Base-by-base conservation (phyloP, 176 grass and related monocot species). In the Oryza glaberrima region DNA sequence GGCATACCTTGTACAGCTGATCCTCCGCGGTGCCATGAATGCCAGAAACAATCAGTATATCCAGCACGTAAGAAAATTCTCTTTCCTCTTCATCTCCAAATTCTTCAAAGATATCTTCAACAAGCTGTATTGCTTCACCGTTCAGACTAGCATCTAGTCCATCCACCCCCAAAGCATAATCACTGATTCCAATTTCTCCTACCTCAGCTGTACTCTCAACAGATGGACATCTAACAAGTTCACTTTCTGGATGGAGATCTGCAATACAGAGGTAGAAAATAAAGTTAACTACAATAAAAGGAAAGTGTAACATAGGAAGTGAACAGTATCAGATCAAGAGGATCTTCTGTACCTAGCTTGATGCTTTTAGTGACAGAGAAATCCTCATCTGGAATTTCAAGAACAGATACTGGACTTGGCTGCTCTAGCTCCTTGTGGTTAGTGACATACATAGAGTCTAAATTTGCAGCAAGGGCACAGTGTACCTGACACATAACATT, bases 71-170 rank as follows among this genome's bases (percentile, higher is more conserved):
- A 25, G 84, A 93, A 46, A 91, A 97, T 1, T 97, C 95, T 73
- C 92, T 94, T 82, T 98, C 95, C 83, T 94, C 95, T 84, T 98
- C 88, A 67, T 92, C 84, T 63, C 34, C 88, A 72, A 91, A 95
- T 81, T 93, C 90, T 54, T 73, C 86, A 69, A 68, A 51, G 67
- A 91, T 91, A 46, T 91, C 87, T 76, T 87, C 82, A 71, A 89
- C 84, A 23, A 88, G 51, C 44, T 88, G 82, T 30, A 90, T 81
- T 13, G 75, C 30, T 48, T 95, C 81, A 26, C 60, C 36, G 0
- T 82, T 65, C 80, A 32, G 7, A 22, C 25, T 74, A 30, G 0
- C 15, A 40, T 52, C 11, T 2, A 47, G 45, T 13, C 45, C 45
- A 12, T 65, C 67, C 34, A 44, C 77, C 48, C 88, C 79, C 65